Evolutionary conservation across 1,284 basidiomycete species (phyloP).

Genomic region (Chondrostereum purpureum): DNA sequence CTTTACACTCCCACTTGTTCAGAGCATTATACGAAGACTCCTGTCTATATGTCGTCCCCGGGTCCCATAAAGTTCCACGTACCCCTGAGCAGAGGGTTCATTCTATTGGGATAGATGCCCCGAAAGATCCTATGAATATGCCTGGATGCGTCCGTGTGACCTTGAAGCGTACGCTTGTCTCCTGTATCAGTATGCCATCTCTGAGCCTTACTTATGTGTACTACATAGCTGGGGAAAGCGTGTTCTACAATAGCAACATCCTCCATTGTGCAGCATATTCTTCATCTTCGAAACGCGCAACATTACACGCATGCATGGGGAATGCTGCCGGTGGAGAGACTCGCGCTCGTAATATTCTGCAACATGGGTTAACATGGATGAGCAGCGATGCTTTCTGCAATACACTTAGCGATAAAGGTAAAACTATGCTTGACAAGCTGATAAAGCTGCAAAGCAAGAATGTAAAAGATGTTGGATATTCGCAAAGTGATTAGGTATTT

Average conservation of each 20-base stretch:
- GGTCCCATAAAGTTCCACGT: slow-evolving; percentile 56
- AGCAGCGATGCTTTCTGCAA: slow-evolving; percentile 47
- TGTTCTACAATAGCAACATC: slow-evolving; percentile 81
- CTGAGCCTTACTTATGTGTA: background rate
- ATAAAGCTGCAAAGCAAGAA: slow-evolving; percentile 48
- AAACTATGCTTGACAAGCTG: slow-evolving; percentile 57
- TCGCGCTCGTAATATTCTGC: slow-evolving; percentile 73
- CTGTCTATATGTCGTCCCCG: slow-evolving; percentile 72
- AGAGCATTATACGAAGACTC: slow-evolving; percentile 71
- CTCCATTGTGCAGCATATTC: slow-evolving; percentile 70
- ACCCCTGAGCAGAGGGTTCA: slow-evolving; percentile 53
- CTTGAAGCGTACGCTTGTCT: slow-evolving; percentile 48
- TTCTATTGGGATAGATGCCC: slow-evolving; percentile 51
- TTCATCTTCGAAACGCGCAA: slow-evolving; percentile 48
- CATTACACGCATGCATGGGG: slow-evolving; percentile 72
- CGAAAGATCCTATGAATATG: slow-evolving; percentile 58
- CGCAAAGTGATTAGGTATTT: slow-evolving; percentile 25
- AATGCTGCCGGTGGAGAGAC: slow-evolving; percentile 54
- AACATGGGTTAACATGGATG: slow-evolving; percentile 77
- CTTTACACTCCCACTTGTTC: slow-evolving; percentile 1
- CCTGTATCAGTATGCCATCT: background rate
- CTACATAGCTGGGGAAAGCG: slow-evolving; percentile 55
- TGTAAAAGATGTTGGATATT: slow-evolving; percentile 45
- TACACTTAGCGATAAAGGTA: slow-evolving; percentile 41
- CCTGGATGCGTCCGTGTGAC: slow-evolving; percentile 57